Conservation (phyloP, 1,139 yeast species). For the Debaryomyces singareniensis region DNA sequence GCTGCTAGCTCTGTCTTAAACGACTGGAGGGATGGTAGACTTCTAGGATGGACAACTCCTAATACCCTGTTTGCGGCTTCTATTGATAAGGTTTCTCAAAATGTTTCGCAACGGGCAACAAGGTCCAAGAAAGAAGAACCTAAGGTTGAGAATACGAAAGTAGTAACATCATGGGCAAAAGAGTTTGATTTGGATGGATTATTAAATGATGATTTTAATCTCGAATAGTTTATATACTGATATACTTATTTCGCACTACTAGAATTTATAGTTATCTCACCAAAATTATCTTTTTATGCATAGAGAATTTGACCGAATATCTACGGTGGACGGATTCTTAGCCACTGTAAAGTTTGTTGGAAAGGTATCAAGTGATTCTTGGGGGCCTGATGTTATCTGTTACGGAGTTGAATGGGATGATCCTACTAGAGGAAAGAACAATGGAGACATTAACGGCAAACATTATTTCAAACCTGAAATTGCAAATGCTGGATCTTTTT, state of each 20-base stretch:
- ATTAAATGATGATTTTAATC: constrained; percentile 39
- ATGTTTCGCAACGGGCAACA: constrained; percentile 18
- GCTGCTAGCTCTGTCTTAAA: constrained; percentile 81
- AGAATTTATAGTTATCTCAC: neutral
- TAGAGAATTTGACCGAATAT: constrained; percentile 37
- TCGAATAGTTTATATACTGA: constrained; percentile 6
- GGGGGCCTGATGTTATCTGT: constrained; percentile 51
- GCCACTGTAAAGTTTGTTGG: constrained; percentile 69
- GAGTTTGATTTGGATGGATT: constrained; percentile 90
- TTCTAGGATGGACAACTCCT: constrained; percentile 87
- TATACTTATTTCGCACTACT: neutral
- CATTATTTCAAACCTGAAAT: constrained; percentile 45
- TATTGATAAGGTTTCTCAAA: constrained; percentile 18
- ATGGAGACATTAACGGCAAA: constrained; percentile 61
- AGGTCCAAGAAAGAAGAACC: constrained; percentile 44
- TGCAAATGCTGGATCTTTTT: constrained; percentile 55
- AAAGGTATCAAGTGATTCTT: constrained; percentile 35
- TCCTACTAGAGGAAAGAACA: constrained; percentile 63
- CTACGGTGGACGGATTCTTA: constrained; percentile 36
- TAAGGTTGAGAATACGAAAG: constrained; percentile 66
- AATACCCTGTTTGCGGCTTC: constrained; percentile 48
- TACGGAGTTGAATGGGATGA: constrained; percentile 89
- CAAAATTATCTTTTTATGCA: constrained; percentile 6
- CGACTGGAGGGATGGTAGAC: constrained; percentile 97
- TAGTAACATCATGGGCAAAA: constrained; percentile 88